A percentile compares a stretch with the other conserved stretches of the same genome.
These are phyloP conservation scores for Mallotus repandus DNA, from an alignment of 441 rosid species.

Conservation along the genomic window DNA sequence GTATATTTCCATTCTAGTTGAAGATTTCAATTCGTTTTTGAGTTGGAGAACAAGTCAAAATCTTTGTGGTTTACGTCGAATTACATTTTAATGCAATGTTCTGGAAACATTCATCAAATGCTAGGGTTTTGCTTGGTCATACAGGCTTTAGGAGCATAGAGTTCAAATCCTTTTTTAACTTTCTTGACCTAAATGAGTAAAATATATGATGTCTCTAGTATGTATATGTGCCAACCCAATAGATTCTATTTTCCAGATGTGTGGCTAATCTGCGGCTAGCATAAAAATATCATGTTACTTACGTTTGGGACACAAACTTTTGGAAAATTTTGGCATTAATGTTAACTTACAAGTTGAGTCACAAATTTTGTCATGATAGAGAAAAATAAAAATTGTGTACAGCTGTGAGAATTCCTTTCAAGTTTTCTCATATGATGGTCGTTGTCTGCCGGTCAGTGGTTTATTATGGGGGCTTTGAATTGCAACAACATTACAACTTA, in stretches of 20 bases:
- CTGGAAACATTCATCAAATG: background rate
- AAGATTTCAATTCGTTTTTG: background rate
- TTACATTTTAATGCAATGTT: background rate
- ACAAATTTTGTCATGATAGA: background rate
- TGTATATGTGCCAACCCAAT: background rate
- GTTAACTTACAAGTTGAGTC: background rate
- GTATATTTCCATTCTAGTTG: background rate
- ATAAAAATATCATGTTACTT: background rate
- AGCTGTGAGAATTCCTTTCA: background rate
- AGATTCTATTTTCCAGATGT: background rate
- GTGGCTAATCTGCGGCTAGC: background rate
- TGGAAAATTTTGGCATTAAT: background rate
- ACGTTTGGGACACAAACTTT: background rate
- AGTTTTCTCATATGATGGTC: background rate
- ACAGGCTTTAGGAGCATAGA: background rate
- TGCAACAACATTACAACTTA: background rate
- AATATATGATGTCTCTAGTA: background rate
- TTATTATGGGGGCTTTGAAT: background rate
- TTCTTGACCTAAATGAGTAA: background rate
- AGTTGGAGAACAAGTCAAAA: background rate
- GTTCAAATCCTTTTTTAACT: background rate
- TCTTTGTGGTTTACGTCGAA: background rate
- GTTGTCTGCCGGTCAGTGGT: background rate
- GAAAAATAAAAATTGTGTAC: background rate
- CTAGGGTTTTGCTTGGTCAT: background rate